Evolutionary conservation across 768 basidiomycete genomes (phyloP), one percentile per base, ranked within the genome.

Genomic region (Mycena galopus): DNA sequence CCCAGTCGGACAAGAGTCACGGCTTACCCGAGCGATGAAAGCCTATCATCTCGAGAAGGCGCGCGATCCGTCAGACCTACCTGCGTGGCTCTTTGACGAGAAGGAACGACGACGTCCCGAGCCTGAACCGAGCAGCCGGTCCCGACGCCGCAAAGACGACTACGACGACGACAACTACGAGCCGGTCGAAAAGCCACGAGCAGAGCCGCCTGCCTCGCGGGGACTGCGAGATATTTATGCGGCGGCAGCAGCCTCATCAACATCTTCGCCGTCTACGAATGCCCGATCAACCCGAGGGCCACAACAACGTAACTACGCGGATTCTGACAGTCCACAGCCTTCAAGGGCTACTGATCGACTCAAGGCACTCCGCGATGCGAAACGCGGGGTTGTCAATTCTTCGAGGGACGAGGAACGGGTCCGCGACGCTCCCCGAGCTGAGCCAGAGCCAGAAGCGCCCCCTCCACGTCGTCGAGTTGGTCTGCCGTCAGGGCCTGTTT

Each of bases 1-100:
- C 32, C 88, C 87, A 4, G 83, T 85, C 12, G 90, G 90, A 30
- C 82, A 86, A 55, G 92, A 92, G 72, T 89, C 89, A 6, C 88
- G 88, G 39, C 84, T 93, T 37, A 87, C 86, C 5, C 86, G 86
- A n/a, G 89, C 88, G 6, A 88, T 93, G 89, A 92, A 91, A 77
- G 87, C 89, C 0, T 93, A 92, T 77, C 88, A 93, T 75, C 84
- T 91, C 58, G 86, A 86, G 30, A 90, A 91, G 78, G 91, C 91
- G 25, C 85, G 85, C 29, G 82, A 85, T 42, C 88, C 87, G 12
- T 76, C 85, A 32, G 91, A 92, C 76, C 85, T 93, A 23, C 91
- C 92, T 12, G 81, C 84, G 10, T 93, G 92, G 92, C 84, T 93
- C 21, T 92, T 93, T 68, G 86, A 86, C 53, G 89, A 87, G 65